These are phyloP conservation scores for Heterococcus sp. DNA, from an alignment of 108 stramenopile genomes.

Conservation along the genomic window DNA sequence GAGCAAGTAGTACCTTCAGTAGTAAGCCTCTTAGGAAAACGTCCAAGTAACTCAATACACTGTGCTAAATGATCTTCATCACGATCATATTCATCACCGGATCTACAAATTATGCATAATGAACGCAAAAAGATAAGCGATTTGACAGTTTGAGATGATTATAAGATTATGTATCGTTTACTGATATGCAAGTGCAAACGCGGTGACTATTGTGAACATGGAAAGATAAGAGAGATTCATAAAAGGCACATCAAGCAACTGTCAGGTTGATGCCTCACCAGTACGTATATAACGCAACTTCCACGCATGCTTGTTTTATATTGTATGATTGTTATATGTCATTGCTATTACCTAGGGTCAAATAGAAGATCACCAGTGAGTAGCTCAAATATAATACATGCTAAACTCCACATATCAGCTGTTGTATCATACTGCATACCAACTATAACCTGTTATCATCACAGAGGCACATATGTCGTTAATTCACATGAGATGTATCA, in stretches of 20 bases:
- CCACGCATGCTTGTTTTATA: background rate
- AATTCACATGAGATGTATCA: background rate
- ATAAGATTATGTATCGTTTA: too few relatives aligned
- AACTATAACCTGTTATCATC: slow-evolving; percentile 45
- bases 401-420: slow-evolving; percentile 97
- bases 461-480: background rate
- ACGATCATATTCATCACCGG: slow-evolving; percentile 61
- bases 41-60: slow-evolving; percentile 93
- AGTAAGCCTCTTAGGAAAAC: slow-evolving; percentile 78
- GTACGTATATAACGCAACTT: background rate
- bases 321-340: too few relatives aligned
- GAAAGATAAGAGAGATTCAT: background rate
- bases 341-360: slow-evolving; percentile 91
- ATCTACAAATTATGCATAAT: too few relatives aligned
- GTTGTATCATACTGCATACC: slow-evolving; percentile 68
- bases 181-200: too few relatives aligned
- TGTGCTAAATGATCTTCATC: slow-evolving; percentile 98
- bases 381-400: slow-evolving; percentile 92
- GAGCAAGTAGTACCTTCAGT: slow-evolving; percentile 1
- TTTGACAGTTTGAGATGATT: too few relatives aligned
- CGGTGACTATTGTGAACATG: too few relatives aligned
- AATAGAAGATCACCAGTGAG: slow-evolving; percentile 95
- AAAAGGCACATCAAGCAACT: background rate
- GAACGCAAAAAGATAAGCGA: background rate
- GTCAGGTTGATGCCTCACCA: background rate